Evolutionary conservation across 2,329 filamentous ascomycete genomes (phyloP).

Genomic region (Fusarium pilosicola): DNA sequence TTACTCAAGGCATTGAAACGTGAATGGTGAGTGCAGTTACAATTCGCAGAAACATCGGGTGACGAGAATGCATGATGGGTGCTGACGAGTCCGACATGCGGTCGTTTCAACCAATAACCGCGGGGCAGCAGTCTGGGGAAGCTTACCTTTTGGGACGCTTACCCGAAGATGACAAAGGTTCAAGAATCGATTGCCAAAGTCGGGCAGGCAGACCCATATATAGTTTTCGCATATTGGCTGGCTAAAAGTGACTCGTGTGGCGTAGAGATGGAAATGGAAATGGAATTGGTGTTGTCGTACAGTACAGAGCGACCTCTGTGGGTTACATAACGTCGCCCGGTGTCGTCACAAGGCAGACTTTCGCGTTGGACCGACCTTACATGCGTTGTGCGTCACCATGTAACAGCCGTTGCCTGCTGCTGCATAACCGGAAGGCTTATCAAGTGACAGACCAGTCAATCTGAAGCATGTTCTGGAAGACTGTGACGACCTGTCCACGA

Average conservation of each 20-base stretch:
- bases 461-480: constrained; percentile 1
- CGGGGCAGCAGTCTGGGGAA: constrained; percentile 13
- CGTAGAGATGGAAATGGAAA: constrained; percentile 11
- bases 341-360: not conserved
- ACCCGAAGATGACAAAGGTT: constrained; percentile 22
- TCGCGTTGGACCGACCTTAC: not conserved
- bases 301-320: not conserved
- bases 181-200: not conserved
- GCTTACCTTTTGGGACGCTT: constrained; percentile 16
- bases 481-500: not conserved
- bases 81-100: constrained; percentile 30
- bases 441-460: not conserved
- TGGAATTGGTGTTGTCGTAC: constrained; percentile 3
- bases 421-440: not conserved
- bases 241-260: constrained; percentile 10
- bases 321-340: not conserved
- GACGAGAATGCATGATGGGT: not conserved
- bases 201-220: constrained; percentile 5
- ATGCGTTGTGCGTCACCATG: not conserved
- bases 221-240: constrained; percentile 4
- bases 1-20: not conserved
- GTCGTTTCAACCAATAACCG: constrained; percentile 13
- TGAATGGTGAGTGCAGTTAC: not conserved
- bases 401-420: not conserved
- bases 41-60: not conserved